Conservation (phyloP, 164 flowering plant species). For the Nymphaea colorata region DNA sequence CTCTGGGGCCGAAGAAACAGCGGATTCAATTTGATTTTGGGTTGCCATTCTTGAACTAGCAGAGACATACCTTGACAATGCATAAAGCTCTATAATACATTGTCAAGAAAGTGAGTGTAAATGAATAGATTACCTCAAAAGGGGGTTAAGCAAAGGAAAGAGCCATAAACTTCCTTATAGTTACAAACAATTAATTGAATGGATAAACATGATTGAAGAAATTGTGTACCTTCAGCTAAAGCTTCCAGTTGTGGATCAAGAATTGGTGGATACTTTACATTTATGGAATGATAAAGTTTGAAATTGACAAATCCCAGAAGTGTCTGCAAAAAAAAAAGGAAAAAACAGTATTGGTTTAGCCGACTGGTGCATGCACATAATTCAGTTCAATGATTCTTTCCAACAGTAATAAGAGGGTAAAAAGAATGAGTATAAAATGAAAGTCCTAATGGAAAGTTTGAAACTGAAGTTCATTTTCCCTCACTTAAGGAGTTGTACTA, state of each 20-base stretch:
- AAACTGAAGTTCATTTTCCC: no score
- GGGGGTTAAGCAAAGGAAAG: not conserved
- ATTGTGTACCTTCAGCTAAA: constrained; percentile 61
- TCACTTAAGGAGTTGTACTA: no score
- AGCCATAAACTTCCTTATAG: not conserved
- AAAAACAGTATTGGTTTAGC: no score
- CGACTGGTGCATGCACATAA: no score
- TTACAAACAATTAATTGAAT: not conserved
- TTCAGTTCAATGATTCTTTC: no score
- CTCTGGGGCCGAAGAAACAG: constrained; percentile 19
- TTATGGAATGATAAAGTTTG: constrained; percentile 63
- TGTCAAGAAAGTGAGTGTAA: not conserved
- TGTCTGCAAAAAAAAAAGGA: constrained; percentile 39
- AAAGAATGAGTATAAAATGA: no score
- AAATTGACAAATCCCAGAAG: constrained; percentile 71
- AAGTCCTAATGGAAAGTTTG: no score
- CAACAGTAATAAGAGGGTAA: no score
- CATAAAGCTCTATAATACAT: constrained; percentile 67
- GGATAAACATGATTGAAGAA: not conserved
- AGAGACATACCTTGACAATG: constrained; percentile 51
- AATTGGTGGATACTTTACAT: constrained; percentile 83
- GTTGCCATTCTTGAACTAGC: constrained; percentile 24
- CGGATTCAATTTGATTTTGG: constrained; percentile 14
- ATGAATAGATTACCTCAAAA: not conserved
- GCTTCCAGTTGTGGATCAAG: constrained; percentile 84